Percentiles rank a stretch among this genome's conserved stretches.
These are phyloP conservation scores for Ascoidea asiatica DNA, from an alignment of 805 yeast species.

Conservation along the genomic window DNA sequence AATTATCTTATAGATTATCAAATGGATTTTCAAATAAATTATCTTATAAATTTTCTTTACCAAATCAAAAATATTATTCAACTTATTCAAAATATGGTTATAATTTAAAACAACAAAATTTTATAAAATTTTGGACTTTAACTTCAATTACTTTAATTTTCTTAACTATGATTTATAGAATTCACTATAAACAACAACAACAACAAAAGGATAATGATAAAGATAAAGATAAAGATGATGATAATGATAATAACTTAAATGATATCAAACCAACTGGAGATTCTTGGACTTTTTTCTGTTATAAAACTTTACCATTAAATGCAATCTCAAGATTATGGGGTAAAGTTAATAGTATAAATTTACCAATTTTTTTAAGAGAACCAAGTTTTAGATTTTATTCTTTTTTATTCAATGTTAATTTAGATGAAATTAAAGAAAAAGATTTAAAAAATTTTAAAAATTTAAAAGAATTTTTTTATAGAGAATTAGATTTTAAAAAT, in stretches of 20 bases:
- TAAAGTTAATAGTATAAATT: constrained; percentile 60
- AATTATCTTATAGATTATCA: no score
- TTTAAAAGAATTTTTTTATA: constrained; percentile 82
- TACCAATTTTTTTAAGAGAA: constrained; percentile 80
- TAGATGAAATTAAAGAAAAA: constrained; percentile 79
- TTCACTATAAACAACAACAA: constrained; percentile 21
- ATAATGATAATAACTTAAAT: constrained; percentile 22
- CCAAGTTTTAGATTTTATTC: constrained; percentile 76
- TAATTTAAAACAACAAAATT: constrained; percentile 21
- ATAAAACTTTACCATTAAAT: constrained; percentile 81
- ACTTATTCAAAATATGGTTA: background rate
- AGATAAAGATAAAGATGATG: constrained; percentile 13
- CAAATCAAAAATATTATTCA: no score
- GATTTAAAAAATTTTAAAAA: constrained; percentile 65
- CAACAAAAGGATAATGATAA: constrained; percentile 13
- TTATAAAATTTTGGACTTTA: constrained; percentile 39
- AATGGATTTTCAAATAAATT: no score
- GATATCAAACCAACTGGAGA: constrained; percentile 54
- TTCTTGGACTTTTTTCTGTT: constrained; percentile 84
- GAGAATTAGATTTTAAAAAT: constrained; percentile 66
- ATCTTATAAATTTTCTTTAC: no score
- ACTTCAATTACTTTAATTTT: constrained; percentile 38
- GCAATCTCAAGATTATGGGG: constrained; percentile 95
- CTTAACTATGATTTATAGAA: constrained; percentile 38
- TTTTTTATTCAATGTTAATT: constrained; percentile 69